These are phyloP conservation scores for Paraphoma sp. DNA, from an alignment of 2,329 filamentous ascomycete genomes.

Conservation along the genomic window DNA sequence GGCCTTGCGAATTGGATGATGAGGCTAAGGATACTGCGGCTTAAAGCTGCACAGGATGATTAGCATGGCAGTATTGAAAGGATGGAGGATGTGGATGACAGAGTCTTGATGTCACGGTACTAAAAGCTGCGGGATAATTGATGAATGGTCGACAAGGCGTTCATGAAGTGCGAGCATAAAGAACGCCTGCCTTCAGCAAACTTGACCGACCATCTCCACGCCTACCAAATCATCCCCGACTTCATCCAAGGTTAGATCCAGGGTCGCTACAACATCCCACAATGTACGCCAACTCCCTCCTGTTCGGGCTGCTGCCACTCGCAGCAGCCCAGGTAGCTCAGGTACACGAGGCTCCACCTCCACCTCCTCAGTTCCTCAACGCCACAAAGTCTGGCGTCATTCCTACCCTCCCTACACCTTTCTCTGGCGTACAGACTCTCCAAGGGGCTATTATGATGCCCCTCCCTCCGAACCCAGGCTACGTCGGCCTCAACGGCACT, in stretches of 20 bases:
- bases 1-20: background rate
- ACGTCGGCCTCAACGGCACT: slow-evolving; percentile 27
- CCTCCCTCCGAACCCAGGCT: slow-evolving; percentile 26
- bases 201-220: background rate
- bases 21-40: background rate
- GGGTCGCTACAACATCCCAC: background rate
- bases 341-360: slow-evolving; percentile 24
- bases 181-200: background rate
- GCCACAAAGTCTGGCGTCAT: slow-evolving; percentile 32
- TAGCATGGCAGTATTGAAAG: background rate
- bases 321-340: slow-evolving; percentile 15
- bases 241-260: background rate
- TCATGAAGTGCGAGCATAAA: background rate
- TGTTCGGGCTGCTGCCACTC: slow-evolving; percentile 14
- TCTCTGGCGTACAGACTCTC: slow-evolving; percentile 29
- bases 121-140: background rate
- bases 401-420: slow-evolving; percentile 25
- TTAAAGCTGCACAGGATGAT: background rate
- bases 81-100: background rate
- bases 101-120: slow-evolving; percentile 10
- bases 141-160: background rate
- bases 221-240: too few species aligned
- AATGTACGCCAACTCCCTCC: slow-evolving; percentile 9
- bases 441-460: slow-evolving; percentile 35
- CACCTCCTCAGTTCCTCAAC: slow-evolving; percentile 17